Percentiles rank a stretch among this genome's conserved stretches.
phyloP scores from a whole-genome alignment of 2,329 filamentous ascomycete species.

The Aspergillus nomiae region DNA sequence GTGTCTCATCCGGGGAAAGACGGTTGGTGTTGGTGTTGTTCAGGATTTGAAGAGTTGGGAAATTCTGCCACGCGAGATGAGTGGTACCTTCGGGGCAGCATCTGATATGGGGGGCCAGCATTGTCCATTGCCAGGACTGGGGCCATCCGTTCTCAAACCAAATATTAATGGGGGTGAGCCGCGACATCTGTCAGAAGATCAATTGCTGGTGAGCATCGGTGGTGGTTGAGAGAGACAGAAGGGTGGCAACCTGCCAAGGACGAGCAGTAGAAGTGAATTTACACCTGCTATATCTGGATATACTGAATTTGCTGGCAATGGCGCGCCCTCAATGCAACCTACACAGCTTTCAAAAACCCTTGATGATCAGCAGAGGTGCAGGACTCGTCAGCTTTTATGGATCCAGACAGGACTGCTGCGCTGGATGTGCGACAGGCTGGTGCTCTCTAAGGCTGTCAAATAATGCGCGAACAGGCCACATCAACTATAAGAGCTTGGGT shows the following conservation, averaged over 20 bases:
- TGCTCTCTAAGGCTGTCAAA: no score
- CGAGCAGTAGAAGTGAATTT: no score
- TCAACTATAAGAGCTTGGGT: no score
- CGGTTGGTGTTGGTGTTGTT: constrained; percentile 68
- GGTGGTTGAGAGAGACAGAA: constrained; percentile 75
- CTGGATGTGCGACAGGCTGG: no score
- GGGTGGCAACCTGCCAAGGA: constrained; percentile 56
- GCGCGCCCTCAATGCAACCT: no score
- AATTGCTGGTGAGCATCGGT: constrained; percentile 79
- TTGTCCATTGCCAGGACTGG: constrained; percentile 82
- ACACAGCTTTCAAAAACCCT: no score
- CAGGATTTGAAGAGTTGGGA: constrained; percentile 68
- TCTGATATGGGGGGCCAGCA: constrained; percentile 78
- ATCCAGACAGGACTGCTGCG: no score
- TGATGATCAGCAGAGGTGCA: no score
- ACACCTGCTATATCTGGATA: no score
- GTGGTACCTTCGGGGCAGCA: constrained; percentile 73
- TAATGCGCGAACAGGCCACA: no score
- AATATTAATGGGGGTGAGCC: constrained; percentile 76
- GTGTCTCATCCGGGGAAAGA: constrained; percentile 1
- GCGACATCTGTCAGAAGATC: constrained; percentile 80
- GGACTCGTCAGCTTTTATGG: no score
- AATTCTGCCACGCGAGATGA: constrained; percentile 81
- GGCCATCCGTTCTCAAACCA: constrained; percentile 81
- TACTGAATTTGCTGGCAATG: no score